Percentiles rank a stretch among this genome's conserved stretches.
Conservation (phyloP, 106 monocot genomes). For the Iris macrosiphon region DNA sequence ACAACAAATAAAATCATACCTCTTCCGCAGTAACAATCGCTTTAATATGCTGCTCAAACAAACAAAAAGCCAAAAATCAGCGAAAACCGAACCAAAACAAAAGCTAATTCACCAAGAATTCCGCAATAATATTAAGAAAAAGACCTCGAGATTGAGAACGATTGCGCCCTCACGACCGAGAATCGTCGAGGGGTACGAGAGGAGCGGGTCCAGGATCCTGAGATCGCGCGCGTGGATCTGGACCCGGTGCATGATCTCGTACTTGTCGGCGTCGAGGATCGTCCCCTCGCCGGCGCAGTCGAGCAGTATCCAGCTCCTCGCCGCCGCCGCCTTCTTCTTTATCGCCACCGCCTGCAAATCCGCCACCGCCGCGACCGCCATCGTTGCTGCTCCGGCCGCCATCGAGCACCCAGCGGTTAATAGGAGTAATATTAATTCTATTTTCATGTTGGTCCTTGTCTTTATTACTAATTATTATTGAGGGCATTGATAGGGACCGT, state of each 20-base stretch:
- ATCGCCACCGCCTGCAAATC: too few relatives aligned
- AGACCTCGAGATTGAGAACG: slow-evolving; percentile 96
- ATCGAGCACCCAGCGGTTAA: too few relatives aligned
- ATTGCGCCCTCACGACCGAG: slow-evolving; percentile 85
- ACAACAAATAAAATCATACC: slow-evolving; percentile 18
- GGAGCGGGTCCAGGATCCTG: slow-evolving; percentile 78
- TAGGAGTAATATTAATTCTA: too few relatives aligned
- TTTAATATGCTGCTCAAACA: slow-evolving; percentile 73
- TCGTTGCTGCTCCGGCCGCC: too few relatives aligned
- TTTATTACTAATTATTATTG: too few relatives aligned
- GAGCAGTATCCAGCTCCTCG: slow-evolving; percentile 79
- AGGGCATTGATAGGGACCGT: too few relatives aligned
- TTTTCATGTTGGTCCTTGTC: too few relatives aligned
- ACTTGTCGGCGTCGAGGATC: slow-evolving; percentile 81
- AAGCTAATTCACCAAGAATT: neutral
- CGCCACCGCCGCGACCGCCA: too few relatives aligned
- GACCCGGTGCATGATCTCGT: slow-evolving; percentile 88
- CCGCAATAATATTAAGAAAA: neutral
- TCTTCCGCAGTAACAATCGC: slow-evolving; percentile 91
- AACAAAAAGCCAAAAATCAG: slow-evolving; percentile 2
- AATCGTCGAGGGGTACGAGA: slow-evolving; percentile 89
- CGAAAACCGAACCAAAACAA: neutral
- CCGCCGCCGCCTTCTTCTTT: slow-evolving; percentile 43
- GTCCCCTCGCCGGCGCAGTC: slow-evolving; percentile 49
- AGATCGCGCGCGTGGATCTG: slow-evolving; percentile 86